Evolutionary conservation across 345 rosid genomes (phyloP).

Genomic region (Eutrema heterophyllum): DNA sequence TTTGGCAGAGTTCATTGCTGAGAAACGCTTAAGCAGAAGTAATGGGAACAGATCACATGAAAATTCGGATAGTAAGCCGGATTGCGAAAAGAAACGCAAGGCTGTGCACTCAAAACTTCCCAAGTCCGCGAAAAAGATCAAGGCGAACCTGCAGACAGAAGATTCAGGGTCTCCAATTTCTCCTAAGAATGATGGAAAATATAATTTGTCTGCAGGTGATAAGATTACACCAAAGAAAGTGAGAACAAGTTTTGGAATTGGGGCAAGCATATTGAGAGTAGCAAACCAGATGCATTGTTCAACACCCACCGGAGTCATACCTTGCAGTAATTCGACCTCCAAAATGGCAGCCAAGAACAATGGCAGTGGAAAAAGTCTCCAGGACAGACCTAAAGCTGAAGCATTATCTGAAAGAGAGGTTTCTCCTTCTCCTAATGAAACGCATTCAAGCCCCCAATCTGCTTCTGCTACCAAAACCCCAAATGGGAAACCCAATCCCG

Average conservation of each 20-base stretch:
- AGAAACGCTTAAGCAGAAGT: slow-evolving; percentile 33
- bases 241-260: slow-evolving; percentile 38
- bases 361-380: slow-evolving; percentile 25
- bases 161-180: slow-evolving; percentile 29
- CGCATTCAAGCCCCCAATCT: slow-evolving; percentile 27
- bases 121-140: slow-evolving; percentile 28
- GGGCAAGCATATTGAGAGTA: slow-evolving; percentile 43
- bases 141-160: slow-evolving; percentile 9
- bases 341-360: slow-evolving; percentile 19
- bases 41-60: slow-evolving; percentile 25
- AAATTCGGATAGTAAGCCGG: slow-evolving; percentile 17
- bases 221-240: slow-evolving; percentile 26
- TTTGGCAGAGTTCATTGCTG: slow-evolving; percentile 51
- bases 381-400: slow-evolving; percentile 9
- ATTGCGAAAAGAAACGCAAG: slow-evolving; percentile 41
- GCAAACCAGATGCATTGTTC: slow-evolving; percentile 43
- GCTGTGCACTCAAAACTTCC: slow-evolving; percentile 20
- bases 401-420: background rate
- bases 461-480: slow-evolving; percentile 38
- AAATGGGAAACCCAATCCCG: slow-evolving; percentile 36
- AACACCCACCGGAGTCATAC: slow-evolving; percentile 21
- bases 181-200: slow-evolving; percentile 23
- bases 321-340: slow-evolving; percentile 12
- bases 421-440: slow-evolving; percentile 33
- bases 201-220: slow-evolving; percentile 14